phyloP scores from a whole-genome alignment of 768 basidiomycete species.

The Lactifluus piperatus region DNA sequence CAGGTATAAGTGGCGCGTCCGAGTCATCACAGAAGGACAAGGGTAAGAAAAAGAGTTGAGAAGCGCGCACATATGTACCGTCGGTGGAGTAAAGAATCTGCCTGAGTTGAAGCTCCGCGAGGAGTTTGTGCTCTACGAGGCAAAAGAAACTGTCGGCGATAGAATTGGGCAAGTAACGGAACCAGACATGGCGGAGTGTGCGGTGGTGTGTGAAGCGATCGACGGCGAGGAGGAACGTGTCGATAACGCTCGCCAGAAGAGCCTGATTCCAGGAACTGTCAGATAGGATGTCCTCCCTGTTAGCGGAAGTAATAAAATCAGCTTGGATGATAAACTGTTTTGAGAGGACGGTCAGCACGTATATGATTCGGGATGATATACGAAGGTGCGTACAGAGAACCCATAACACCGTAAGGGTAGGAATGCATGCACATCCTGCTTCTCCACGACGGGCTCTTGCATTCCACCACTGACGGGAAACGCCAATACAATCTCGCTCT shows the following conservation, averaged over 20 bases:
- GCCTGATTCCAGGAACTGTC: conserved; percentile 22
- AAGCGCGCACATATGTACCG: conserved; percentile 11
- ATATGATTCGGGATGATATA: neutral
- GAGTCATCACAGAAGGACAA: neutral
- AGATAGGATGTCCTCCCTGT: conserved; percentile 24
- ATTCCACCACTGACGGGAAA: conserved; percentile 20
- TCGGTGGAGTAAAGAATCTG: conserved; percentile 19
- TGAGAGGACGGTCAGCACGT: neutral
- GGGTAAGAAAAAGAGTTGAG: conserved; percentile 8
- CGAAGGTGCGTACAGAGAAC: conserved; percentile 20
- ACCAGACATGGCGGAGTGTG: conserved; percentile 21
- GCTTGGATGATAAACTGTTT: conserved; percentile 27
- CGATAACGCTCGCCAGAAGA: conserved; percentile 20
- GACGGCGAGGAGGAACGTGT: conserved; percentile 22
- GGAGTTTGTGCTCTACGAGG: conserved; percentile 8
- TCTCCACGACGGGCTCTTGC: conserved; percentile 9
- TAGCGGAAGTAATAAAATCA: conserved; percentile 26
- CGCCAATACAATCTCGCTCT: conserved; percentile 22
- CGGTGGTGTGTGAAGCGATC: conserved; percentile 15
- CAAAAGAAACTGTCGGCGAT: conserved; percentile 20
- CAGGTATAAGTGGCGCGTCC: conserved; percentile 4
- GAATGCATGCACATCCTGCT: conserved; percentile 23
- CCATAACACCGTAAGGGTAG: conserved; percentile 22
- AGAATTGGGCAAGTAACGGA: conserved; percentile 22
- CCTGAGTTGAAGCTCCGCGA: conserved; percentile 1